Base-by-base conservation (phyloP, 2,329 filamentous ascomycete species). In the Rhinocladiella similis region DNA sequence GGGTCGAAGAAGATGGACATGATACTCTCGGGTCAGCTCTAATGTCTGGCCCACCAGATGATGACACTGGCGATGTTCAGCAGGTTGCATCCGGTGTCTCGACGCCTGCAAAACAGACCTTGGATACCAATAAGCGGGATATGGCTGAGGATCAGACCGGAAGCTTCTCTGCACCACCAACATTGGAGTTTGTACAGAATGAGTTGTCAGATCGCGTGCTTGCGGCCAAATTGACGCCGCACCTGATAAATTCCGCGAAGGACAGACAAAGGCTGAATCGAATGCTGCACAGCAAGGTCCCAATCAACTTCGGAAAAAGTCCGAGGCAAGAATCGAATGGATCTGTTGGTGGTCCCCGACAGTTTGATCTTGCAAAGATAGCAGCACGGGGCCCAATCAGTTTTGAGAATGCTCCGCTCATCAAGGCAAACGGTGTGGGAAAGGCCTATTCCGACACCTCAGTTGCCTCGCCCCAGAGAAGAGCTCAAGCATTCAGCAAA, bases 221-320 rank as follows among this genome's bases (percentile, higher is more conserved):
- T 4, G 72, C 69, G 46, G 71, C 67, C 29, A 71, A 66, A 33
- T 59, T 69, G 18, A 65, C 68, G 18, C 70, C 75, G 33, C 70
- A 72, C 51, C 65, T 69, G 22, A 63, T 68, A 48, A 74, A 77
- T 50, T 62, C 59, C 42, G 61, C 57, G 5, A 62, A 60, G 50
- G 64, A 67, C 52, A 45, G 71, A 72, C 58, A 66, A 68, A 59
- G 74, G 33, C 64, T 77, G 25, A 68, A 67, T 61, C 69, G 70
- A 20, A 19, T 62, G 39, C 47, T 50, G 42, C 56, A 59, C 22
- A 59, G 47, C 36, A 50, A 38, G 12, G 53, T 59, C 39, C 53
- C 56, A 16, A 57, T 62, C 36, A 54, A 62, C 25, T 62, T 62
- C 48, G 41, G 41, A 39, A 46, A 56, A 9, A 50, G 56, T 43